These are phyloP conservation scores for Scheffersomyces illinoinensis DNA, from an alignment of 1,139 yeast genomes.

Conservation along the genomic window DNA sequence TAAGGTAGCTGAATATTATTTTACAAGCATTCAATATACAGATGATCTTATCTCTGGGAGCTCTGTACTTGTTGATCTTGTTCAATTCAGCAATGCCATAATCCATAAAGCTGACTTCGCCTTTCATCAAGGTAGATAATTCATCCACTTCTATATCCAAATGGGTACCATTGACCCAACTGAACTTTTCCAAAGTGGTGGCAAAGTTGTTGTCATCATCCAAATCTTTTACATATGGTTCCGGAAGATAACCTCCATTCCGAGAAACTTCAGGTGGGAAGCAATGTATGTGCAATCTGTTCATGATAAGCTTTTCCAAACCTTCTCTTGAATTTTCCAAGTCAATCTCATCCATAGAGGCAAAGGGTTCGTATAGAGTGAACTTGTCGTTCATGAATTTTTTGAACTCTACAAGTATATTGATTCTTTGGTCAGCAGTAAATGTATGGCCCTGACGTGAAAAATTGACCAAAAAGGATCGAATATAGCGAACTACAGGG, in stretches of 20 bases:
- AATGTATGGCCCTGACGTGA: constrained; percentile 60
- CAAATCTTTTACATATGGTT: constrained; percentile 52
- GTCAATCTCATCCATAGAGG: constrained; percentile 56
- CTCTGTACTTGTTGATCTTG: constrained; percentile 79
- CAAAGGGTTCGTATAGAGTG: constrained; percentile 70
- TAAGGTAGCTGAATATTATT: constrained; percentile 82
- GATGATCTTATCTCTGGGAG: constrained; percentile 93
- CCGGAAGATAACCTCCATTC: constrained; percentile 43
- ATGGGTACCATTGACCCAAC: constrained; percentile 78
- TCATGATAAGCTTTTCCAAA: constrained; percentile 89
- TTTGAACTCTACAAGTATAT: constrained; percentile 74
- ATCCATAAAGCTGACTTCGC: constrained; percentile 56
- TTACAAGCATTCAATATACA: constrained; percentile 91
- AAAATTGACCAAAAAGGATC: constrained; percentile 78
- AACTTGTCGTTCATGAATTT: constrained; percentile 69
- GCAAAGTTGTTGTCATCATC: constrained; percentile 57
- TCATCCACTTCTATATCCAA: constrained; percentile 65
- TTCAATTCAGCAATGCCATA: constrained; percentile 72
- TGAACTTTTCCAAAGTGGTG: constrained; percentile 61
- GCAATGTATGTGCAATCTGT: constrained; percentile 72
- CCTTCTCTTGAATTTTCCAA: constrained; percentile 85
- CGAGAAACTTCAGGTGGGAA: constrained; percentile 71
- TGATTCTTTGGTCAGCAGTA: constrained; percentile 75
- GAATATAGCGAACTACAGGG: constrained; percentile 83
- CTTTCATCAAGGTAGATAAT: constrained; percentile 17